Percentiles rank a stretch among this genome's conserved stretches.
Evolutionary conservation across 371 early-diverging fungal genomes (phyloP).

Genomic region (Apophysomyces elegans): DNA sequence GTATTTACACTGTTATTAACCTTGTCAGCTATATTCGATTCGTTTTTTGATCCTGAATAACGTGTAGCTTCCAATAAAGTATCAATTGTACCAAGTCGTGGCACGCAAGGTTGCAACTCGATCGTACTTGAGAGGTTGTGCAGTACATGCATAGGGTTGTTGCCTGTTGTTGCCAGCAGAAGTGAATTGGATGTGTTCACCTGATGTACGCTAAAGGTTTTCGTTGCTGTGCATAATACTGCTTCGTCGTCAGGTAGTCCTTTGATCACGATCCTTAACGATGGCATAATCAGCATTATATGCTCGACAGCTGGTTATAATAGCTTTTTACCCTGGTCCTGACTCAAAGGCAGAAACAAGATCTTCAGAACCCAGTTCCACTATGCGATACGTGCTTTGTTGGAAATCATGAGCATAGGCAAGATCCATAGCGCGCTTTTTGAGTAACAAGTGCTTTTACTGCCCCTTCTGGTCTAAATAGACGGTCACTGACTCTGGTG

Average conservation of each 20-base stretch:
- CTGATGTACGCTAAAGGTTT: slow-evolving; percentile 53
- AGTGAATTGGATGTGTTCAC: slow-evolving; percentile 63
- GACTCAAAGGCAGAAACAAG: not conserved
- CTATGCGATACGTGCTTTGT: not conserved
- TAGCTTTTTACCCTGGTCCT: not conserved
- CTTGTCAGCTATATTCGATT: slow-evolving; percentile 22
- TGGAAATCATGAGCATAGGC: not conserved
- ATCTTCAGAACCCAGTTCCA: not conserved
- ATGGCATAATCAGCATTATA: not conserved
- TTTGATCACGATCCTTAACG: slow-evolving; percentile 43
- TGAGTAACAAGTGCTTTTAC: not conserved
- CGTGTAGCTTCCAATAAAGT: slow-evolving; percentile 29
- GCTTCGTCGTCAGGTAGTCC: slow-evolving; percentile 59
- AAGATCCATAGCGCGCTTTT: not conserved
- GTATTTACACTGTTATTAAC: slow-evolving; percentile 12
- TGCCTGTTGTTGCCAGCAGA: slow-evolving; percentile 28
- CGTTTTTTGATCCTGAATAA: slow-evolving; percentile 48
- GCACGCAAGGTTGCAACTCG: slow-evolving; percentile 49
- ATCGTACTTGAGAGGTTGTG: slow-evolving; percentile 46
- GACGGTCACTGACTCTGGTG: too few relatives aligned
- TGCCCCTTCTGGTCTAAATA: not conserved
- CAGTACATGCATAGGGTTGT: slow-evolving; percentile 20
- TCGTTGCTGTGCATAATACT: slow-evolving; percentile 54
- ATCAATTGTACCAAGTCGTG: slow-evolving; percentile 44
- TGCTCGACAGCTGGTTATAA: not conserved